These are phyloP conservation scores for Globisporangium iwayamae DNA, from an alignment of 352 stramenopile species.

Conservation along the genomic window DNA sequence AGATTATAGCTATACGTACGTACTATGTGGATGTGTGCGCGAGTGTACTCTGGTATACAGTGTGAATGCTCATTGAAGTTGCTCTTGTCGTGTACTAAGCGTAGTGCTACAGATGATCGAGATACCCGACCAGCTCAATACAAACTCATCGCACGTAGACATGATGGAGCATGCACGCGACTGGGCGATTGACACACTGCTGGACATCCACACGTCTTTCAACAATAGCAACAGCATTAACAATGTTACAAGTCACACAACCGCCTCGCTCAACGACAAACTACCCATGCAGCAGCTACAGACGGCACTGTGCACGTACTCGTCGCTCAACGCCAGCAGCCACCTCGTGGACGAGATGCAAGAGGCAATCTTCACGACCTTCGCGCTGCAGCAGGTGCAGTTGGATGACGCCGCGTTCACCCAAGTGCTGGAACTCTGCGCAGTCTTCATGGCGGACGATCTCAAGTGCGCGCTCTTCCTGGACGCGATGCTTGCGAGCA, in stretches of 20 bases:
- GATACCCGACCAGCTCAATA: conserved; percentile 11
- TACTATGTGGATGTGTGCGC: not conserved
- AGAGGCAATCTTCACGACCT: conserved; percentile 19
- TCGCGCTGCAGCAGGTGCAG: conserved; percentile 18
- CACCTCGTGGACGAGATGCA: conserved; percentile 28
- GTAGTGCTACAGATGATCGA: conserved; percentile 48
- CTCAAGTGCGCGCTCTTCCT: conserved; percentile 21
- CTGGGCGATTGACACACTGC: conserved; percentile 43
- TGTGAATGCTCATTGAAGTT: not conserved
- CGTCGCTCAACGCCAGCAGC: conserved; percentile 16
- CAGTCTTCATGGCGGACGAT: conserved; percentile 20
- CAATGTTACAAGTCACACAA: not conserved
- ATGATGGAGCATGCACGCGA: conserved; percentile 9
- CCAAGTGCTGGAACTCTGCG: conserved; percentile 29
- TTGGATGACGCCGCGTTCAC: conserved; percentile 18
- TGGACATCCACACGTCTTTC: conserved; percentile 16
- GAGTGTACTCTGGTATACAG: not conserved
- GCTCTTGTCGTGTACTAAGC: not conserved
- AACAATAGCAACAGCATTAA: not conserved
- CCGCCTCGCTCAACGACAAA: not conserved
- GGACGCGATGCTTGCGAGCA: conserved; percentile 9
- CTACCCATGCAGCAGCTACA: conserved; percentile 34
- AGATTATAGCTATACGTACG: conserved; percentile 30
- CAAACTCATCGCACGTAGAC: conserved; percentile 10
- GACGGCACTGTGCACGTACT: conserved; percentile 28